Evolutionary conservation across 2,329 filamentous ascomycete genomes (phyloP).

Genomic region (Ophiosphaerella korrae): DNA sequence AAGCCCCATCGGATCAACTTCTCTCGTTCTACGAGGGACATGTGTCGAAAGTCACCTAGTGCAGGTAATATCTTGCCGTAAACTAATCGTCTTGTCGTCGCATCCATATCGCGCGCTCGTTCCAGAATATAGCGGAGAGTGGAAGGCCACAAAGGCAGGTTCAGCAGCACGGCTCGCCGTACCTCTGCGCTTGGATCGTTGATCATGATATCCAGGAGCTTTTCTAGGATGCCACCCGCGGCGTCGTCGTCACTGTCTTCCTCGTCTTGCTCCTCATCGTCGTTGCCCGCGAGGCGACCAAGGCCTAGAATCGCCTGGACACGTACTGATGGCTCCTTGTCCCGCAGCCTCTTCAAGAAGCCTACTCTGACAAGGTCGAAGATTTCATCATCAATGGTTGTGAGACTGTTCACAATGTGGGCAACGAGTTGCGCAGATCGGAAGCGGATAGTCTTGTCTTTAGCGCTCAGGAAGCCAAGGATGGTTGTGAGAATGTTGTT

Average conservation of each 20-base stretch:
- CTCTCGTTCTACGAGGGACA: conserved; percentile 92
- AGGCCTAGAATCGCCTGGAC: conserved; percentile 90
- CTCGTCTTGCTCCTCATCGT: conserved; percentile 64
- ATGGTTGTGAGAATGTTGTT: conserved; percentile 74
- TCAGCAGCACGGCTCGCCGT: conserved; percentile 82
- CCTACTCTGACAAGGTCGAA: conserved; percentile 82
- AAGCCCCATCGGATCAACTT: conserved; percentile 95
- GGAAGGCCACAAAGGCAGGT: conserved; percentile 81
- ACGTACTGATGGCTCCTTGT: conserved; percentile 92
- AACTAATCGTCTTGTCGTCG: conserved; percentile 79
- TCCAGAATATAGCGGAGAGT: conserved; percentile 89
- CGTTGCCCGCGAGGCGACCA: conserved; percentile 76
- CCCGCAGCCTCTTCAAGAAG: conserved; percentile 82
- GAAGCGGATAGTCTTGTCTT: conserved; percentile 92
- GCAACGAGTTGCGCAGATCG: conserved; percentile 87
- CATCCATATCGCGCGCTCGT: conserved; percentile 85
- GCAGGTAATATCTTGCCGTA: conserved; percentile 87
- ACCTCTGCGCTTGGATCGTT: conserved; percentile 96
- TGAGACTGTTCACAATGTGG: conserved; percentile 89
- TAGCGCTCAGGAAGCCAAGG: conserved; percentile 77
- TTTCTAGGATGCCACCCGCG: conserved; percentile 74
- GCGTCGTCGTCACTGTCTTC: conserved; percentile 71
- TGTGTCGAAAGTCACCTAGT: conserved; percentile 89
- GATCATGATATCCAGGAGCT: conserved; percentile 84
- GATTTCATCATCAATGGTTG: conserved; percentile 88